A percentile compares a stretch with the other conserved stretches of the same genome.
Conservation (phyloP, 257 asterid species). For the Handroanthus guayacan region DNA sequence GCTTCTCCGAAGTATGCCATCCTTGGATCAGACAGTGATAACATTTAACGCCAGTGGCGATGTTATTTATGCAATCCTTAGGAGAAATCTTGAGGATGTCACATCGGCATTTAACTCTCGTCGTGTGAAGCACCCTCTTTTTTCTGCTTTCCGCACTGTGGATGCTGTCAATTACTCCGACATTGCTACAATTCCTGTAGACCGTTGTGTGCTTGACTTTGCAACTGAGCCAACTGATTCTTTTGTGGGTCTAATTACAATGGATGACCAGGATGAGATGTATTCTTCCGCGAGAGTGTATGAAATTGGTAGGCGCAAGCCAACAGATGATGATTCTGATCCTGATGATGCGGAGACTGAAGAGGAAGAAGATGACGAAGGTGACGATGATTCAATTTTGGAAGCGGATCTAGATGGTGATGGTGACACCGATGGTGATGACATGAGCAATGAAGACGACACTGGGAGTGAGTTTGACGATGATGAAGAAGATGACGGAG, state of each 20-base stretch:
- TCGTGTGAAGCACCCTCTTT: constrained; percentile 92
- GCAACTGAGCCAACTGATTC: constrained; percentile 95
- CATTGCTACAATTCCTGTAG: constrained; percentile 90
- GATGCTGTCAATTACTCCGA: constrained; percentile 93
- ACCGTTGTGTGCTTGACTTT: constrained; percentile 94
- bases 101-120: constrained; percentile 80
- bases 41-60: constrained; percentile 92
- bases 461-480: constrained; percentile 68
- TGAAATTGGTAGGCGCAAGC: constrained; percentile 92
- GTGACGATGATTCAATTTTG: constrained; percentile 68
- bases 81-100: constrained; percentile 96
- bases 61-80: constrained; percentile 85
- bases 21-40: constrained; percentile 83
- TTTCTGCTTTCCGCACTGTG: constrained; percentile 91
- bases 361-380: constrained; percentile 87
- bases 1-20: constrained; percentile 88
- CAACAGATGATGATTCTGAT: constrained; percentile 94
- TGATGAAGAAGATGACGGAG: constrained; percentile 87
- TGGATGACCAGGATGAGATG: constrained; percentile 99
- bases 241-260: constrained; percentile 82
- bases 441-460: constrained; percentile 71
- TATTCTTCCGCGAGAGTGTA: constrained; percentile 90
- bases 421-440: constrained; percentile 80
- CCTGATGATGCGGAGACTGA: constrained; percentile 97
- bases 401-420: constrained; percentile 69